A percentile compares a stretch with the other conserved stretches of the same genome.
Conservation (phyloP, 495 filamentous ascomycete genomes). For the Talaromyces ruber region DNA sequence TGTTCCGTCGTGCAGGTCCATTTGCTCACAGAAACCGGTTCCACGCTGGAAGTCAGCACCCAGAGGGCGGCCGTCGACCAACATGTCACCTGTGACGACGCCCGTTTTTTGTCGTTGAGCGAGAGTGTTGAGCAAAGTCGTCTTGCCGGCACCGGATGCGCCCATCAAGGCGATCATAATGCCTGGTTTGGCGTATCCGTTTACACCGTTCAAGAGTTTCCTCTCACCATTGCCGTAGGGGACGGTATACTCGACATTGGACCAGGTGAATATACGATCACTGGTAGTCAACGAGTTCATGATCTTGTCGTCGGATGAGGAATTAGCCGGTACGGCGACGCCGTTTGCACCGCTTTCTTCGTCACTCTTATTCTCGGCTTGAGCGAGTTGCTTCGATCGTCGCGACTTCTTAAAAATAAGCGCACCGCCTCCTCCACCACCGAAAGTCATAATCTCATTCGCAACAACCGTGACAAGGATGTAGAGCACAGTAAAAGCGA, state of each 20-base stretch:
- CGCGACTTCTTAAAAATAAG: conserved; percentile 62
- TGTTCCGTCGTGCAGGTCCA: conserved; percentile 69
- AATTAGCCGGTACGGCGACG: conserved; percentile 28
- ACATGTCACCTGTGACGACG: conserved; percentile 62
- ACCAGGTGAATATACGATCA: conserved; percentile 69
- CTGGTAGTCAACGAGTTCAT: conserved; percentile 49
- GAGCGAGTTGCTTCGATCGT: conserved; percentile 43
- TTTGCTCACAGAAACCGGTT: conserved; percentile 83
- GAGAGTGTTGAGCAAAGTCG: conserved; percentile 65
- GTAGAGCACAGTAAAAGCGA: conserved; percentile 62
- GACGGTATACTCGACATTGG: conserved; percentile 62
- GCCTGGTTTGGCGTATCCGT: conserved; percentile 74
- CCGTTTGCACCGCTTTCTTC: conserved; percentile 32
- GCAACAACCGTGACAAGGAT: conserved; percentile 58
- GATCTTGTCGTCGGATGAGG: conserved; percentile 34
- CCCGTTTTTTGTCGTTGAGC: conserved; percentile 70
- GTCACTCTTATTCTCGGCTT: conserved; percentile 28
- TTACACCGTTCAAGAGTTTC: conserved; percentile 63
- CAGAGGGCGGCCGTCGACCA: conserved; percentile 66
- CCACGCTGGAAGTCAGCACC: conserved; percentile 66
- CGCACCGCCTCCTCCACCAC: conserved; percentile 47
- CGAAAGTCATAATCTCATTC: conserved; percentile 44
- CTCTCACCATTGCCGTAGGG: conserved; percentile 61
- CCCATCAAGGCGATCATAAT: conserved; percentile 77
- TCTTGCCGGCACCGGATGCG: conserved; percentile 78